Conservation (phyloP, 2,329 filamentous ascomycete genomes). For the Diplodia corticola region DNA sequence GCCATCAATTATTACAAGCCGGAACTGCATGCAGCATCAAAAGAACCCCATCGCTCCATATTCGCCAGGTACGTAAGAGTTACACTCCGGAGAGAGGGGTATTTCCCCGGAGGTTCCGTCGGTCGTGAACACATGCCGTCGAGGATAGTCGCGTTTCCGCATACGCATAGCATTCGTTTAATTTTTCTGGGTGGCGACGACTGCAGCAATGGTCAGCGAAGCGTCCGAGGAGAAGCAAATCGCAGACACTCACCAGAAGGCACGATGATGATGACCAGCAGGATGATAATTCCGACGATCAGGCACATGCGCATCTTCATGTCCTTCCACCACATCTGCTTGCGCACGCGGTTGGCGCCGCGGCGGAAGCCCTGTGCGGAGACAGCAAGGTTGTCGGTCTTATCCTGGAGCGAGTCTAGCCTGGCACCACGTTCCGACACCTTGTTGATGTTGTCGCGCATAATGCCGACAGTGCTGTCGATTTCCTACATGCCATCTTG, state of each 20-base stretch:
- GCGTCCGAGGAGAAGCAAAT: neutral
- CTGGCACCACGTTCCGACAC: constrained; percentile 89
- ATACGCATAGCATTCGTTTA: constrained; percentile 15
- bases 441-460: constrained; percentile 98
- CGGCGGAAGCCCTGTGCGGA: constrained; percentile 95
- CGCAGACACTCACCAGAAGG: constrained; percentile 69
- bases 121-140: constrained; percentile 23
- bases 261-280: constrained; percentile 92
- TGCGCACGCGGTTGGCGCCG: constrained; percentile 90
- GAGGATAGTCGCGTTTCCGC: constrained; percentile 17
- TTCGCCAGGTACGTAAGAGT: constrained; percentile 24
- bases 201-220: constrained; percentile 27
- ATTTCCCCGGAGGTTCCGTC: constrained; percentile 20
- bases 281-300: constrained; percentile 83
- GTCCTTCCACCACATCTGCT: constrained; percentile 99
- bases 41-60: constrained; percentile 23
- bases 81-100: constrained; percentile 19
- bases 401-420: constrained; percentile 85
- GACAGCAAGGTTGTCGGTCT: constrained; percentile 88
- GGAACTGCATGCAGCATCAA: constrained; percentile 24
- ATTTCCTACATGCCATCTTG: constrained; percentile 70
- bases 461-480: constrained; percentile 89
- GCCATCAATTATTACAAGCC: constrained; percentile 24
- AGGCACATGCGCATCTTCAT: constrained; percentile 99
- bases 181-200: constrained; percentile 25